Base-by-base conservation (phyloP, 768 basidiomycete genomes). In the Amyloporia xantha region DNA sequence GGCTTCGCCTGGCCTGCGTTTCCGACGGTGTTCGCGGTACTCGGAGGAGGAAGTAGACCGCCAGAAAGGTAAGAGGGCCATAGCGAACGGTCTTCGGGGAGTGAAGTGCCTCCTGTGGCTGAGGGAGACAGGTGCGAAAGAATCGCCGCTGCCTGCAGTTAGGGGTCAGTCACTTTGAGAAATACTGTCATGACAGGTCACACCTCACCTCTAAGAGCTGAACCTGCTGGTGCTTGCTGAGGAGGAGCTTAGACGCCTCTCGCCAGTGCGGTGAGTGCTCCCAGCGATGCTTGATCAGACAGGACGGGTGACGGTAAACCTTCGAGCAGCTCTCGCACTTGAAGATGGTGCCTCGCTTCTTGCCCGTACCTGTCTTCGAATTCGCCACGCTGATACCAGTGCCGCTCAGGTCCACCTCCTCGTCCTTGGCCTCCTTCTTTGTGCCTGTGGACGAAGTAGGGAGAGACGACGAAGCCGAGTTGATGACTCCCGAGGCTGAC, bases 211-310 rank as follows among this genome's bases (percentile, higher is more conserved):
- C 95, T 38, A 99, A 84, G 44, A 97, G 70, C 59, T 97, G 95
- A 0, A 99, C 95, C 58, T 98, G 94, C 61, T 97, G 93, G 64
- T 97, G 94, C 68, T 97, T 98, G 67, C 85, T 90, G 50, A 97
- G 73, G 26, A 92, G 80, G 58, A 93, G 83, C 64, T 93, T 91
- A 55, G 86, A 78, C 1, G 93, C 87, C 63, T 93, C 90, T 38
- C 87, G 84, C 95, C 95, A 98, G 60, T 96, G 92, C 17, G 90
- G 89, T 27, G 89, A 91, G 62, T 95, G 91, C 61, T 97, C 94
- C 95, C 95, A 98, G 27, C 95, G 86, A 62, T 98, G 95, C 67
- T 97, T 97, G 67, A 94, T 89, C 41, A 98, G 73, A 67, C 94
- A 97, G 11, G 88, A 91, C 2, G 92, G 92, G 67, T 98, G 94